These are phyloP conservation scores for Monosporascus sp. DNA, from an alignment of 2,329 filamentous ascomycete species.

Conservation along the genomic window DNA sequence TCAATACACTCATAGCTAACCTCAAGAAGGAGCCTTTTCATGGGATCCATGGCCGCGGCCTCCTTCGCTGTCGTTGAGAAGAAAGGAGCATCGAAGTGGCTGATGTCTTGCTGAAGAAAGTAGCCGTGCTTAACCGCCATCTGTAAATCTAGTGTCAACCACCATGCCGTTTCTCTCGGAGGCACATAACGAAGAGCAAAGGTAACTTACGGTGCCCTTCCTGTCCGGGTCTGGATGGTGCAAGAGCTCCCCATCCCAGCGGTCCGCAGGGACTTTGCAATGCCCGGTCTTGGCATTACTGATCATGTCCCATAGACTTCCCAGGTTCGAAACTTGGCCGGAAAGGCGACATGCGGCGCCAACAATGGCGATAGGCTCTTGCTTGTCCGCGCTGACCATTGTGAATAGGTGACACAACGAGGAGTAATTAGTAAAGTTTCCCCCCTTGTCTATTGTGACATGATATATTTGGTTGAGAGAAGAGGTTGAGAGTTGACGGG, in stretches of 20 bases:
- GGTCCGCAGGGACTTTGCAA: background rate
- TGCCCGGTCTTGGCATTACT: background rate
- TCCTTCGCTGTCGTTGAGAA: slow-evolving; percentile 11
- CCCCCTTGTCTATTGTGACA: too few relatives aligned
- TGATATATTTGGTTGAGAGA: too few relatives aligned
- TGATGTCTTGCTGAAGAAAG: slow-evolving; percentile 11
- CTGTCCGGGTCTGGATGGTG: slow-evolving; percentile 1
- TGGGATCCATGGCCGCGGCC: slow-evolving; percentile 13
- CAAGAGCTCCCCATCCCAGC: background rate
- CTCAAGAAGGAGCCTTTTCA: slow-evolving; percentile 2
- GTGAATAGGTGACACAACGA: too few relatives aligned
- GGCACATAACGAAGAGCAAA: background rate
- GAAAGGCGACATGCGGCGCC: background rate
- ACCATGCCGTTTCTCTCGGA: too few relatives aligned
- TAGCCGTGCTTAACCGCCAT: slow-evolving; percentile 1
- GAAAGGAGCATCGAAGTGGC: slow-evolving; percentile 15
- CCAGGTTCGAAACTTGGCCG: background rate
- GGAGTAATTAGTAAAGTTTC: too few relatives aligned
- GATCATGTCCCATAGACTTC: slow-evolving; percentile 1
- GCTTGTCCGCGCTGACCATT: background rate
- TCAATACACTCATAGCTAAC: slow-evolving; percentile 1
- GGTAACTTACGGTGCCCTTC: slow-evolving; percentile 1
- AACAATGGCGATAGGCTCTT: background rate
- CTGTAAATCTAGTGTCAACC: background rate
- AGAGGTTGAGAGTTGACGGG: too few relatives aligned